A percentile compares a stretch with the other conserved stretches of the same genome.
Evolutionary conservation across 2,329 filamentous ascomycete genomes (phyloP).

Genomic region (Hymenoscyphus repandus): DNA sequence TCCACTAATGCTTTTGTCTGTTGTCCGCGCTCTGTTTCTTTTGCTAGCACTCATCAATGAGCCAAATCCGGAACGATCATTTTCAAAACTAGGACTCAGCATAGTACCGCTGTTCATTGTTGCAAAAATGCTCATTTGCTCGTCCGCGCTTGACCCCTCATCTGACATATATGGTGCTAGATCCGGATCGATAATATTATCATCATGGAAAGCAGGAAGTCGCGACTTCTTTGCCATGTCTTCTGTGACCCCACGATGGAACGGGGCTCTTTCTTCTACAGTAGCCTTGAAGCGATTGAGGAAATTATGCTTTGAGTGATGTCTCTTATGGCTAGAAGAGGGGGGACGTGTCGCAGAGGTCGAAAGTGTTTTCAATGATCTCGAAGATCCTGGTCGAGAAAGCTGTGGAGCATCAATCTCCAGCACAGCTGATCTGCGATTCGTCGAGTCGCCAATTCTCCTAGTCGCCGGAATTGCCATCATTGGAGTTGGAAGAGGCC

Average conservation of each 20-base stretch:
- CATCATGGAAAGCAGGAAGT: conserved; percentile 91
- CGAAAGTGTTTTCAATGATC: conserved; percentile 74
- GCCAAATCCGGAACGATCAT: conserved; percentile 66
- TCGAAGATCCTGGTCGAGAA: conserved; percentile 86
- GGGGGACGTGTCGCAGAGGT: conserved; percentile 57
- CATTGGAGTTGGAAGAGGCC: conserved; percentile 60
- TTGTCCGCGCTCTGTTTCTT: conserved; percentile 65
- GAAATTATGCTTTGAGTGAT: conserved; percentile 82
- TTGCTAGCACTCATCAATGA: conserved; percentile 67
- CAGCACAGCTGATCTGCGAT: conserved; percentile 79
- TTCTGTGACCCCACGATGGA: conserved; percentile 69
- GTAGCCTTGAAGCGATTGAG: conserved; percentile 68
- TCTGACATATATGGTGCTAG: conserved; percentile 94
- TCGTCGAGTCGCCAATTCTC: conserved; percentile 66
- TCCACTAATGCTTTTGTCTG: conserved; percentile 70
- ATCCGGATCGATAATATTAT: conserved; percentile 97
- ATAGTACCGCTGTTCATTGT: conserved; percentile 63
- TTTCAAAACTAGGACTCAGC: conserved; percentile 62
- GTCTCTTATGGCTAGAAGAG: conserved; percentile 74
- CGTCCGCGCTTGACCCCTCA: conserved; percentile 84
- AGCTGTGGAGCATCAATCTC: conserved; percentile 84
- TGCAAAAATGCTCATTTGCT: conserved; percentile 82
- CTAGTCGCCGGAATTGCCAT: conserved; percentile 66
- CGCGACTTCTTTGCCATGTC: conserved; percentile 60
- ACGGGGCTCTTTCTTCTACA: conserved; percentile 79